Percentiles rank a stretch among this genome's conserved stretches.
Evolutionary conservation across 768 basidiomycete genomes (phyloP).

Genomic region (Lactarius evosmus): DNA sequence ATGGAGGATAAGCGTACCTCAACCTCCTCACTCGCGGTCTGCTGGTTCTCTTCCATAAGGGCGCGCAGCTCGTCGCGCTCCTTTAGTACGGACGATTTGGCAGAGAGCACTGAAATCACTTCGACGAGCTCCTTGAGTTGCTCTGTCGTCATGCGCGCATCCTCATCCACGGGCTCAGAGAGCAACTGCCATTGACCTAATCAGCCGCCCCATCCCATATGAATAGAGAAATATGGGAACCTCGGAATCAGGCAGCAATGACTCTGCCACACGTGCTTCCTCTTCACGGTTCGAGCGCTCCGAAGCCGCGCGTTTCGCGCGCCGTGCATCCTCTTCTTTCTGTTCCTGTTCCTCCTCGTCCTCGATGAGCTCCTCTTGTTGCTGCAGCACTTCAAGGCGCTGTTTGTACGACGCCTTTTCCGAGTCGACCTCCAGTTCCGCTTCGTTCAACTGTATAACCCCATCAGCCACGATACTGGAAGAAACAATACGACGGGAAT

Average conservation of each 20-base stretch:
- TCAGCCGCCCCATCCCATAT: background rate
- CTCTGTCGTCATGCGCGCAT: slow-evolving; percentile 95
- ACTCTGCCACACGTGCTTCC: slow-evolving; percentile 76
- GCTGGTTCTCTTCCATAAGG: slow-evolving; percentile 92
- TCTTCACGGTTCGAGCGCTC: slow-evolving; percentile 53
- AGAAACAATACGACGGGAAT: background rate
- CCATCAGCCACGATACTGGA: slow-evolving; percentile 5
- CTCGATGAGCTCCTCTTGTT: slow-evolving; percentile 99
- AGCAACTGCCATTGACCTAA: slow-evolving; percentile 45
- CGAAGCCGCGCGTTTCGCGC: slow-evolving; percentile 75
- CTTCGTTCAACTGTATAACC: slow-evolving; percentile 80
- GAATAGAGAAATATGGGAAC: slow-evolving; percentile 30
- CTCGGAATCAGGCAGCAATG: slow-evolving; percentile 86
- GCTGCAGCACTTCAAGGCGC: slow-evolving; percentile 95
- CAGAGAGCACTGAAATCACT: slow-evolving; percentile 84
- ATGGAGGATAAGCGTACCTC: slow-evolving; percentile 49
- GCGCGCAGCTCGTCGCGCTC: slow-evolving; percentile 88
- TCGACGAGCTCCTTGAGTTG: slow-evolving; percentile 93
- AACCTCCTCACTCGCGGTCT: slow-evolving; percentile 50
- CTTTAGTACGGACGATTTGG: slow-evolving; percentile 92
- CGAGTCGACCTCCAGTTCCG: slow-evolving; percentile 92
- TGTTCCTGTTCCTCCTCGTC: slow-evolving; percentile 99
- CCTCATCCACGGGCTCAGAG: slow-evolving; percentile 55
- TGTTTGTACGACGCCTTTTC: slow-evolving; percentile 96
- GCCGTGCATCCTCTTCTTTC: slow-evolving; percentile 89